phyloP scores from a whole-genome alignment of 169 alveolate species.

The Plasmodium gaboni region DNA sequence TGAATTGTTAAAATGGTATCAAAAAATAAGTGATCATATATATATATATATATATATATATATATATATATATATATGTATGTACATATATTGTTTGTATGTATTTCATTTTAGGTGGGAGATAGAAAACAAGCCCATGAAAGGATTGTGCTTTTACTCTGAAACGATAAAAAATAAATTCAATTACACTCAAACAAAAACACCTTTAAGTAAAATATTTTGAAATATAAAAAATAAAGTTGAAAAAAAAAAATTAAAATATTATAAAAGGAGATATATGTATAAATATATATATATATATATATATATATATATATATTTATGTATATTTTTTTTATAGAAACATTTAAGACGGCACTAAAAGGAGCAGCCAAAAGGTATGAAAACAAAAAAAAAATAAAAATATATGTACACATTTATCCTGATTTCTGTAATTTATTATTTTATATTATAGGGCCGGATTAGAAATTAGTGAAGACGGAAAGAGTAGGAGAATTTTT shows the following conservation, averaged over 20 bases:
- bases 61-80: background rate
- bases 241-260: background rate
- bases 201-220: conserved; percentile 74
- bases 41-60: background rate
- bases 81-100: background rate
- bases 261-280: background rate
- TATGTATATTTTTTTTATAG: conserved; percentile 33
- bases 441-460: conserved; percentile 76
- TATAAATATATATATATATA: background rate
- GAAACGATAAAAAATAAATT: conserved; percentile 69
- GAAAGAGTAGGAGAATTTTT: conserved; percentile 80
- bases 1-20: conserved; percentile 79
- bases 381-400: background rate
- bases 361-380: conserved; percentile 84
- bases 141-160: conserved; percentile 80
- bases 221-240: no score
- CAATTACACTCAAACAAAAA: conserved; percentile 72
- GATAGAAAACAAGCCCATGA: conserved; percentile 78
- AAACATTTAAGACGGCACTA: conserved; percentile 81
- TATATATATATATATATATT: background rate
- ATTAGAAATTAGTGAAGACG: conserved; percentile 79
- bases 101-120: conserved; percentile 77
- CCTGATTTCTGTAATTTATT: background rate
- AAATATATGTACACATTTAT: background rate
- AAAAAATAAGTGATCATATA: background rate